A percentile compares a stretch with the other conserved stretches of the same genome.
These are phyloP conservation scores for Rozella allomycis DNA, from an alignment of 371 early-diverging fungal genomes.

Conservation along the genomic window DNA sequence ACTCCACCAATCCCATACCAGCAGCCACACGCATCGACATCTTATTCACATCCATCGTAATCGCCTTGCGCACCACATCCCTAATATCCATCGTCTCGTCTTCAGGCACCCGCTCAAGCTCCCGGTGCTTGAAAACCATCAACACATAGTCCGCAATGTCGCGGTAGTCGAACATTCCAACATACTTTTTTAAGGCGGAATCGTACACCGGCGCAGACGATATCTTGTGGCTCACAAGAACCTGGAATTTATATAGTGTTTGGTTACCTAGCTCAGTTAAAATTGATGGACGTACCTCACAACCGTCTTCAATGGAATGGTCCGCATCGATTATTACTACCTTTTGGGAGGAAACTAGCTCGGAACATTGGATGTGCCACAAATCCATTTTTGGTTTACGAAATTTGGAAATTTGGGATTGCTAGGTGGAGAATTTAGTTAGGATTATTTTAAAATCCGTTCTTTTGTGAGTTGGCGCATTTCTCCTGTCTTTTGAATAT, in stretches of 20 bases:
- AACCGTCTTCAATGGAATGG: not conserved
- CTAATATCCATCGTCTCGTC: slow-evolving; percentile 25
- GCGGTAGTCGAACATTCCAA: slow-evolving; percentile 70
- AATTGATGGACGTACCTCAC: too few species aligned
- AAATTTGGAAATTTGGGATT: too few species aligned
- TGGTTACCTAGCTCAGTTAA: too few species aligned
- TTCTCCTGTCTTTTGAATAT: too few species aligned
- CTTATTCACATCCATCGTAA: too few species aligned
- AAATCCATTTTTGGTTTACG: too few species aligned
- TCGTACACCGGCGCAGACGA: slow-evolving; percentile 60
- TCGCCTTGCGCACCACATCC: slow-evolving; percentile 31
- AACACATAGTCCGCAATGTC: slow-evolving; percentile 44
- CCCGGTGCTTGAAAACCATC: slow-evolving; percentile 12
- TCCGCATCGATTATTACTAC: not conserved
- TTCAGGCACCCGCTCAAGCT: slow-evolving; percentile 5
- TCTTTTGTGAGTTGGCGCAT: too few species aligned
- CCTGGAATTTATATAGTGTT: too few species aligned
- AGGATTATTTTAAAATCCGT: too few species aligned
- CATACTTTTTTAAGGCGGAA: slow-evolving; percentile 2
- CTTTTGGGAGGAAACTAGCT: not conserved
- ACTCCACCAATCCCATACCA: not conserved
- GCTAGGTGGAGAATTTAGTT: too few species aligned
- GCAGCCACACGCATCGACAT: slow-evolving; percentile 2
- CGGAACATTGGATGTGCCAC: too few species aligned
- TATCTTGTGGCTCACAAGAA: slow-evolving; percentile 4